Evolutionary conservation across 176 grass and related monocot species (phyloP).

Genomic region (Cenchrus americanus): DNA sequence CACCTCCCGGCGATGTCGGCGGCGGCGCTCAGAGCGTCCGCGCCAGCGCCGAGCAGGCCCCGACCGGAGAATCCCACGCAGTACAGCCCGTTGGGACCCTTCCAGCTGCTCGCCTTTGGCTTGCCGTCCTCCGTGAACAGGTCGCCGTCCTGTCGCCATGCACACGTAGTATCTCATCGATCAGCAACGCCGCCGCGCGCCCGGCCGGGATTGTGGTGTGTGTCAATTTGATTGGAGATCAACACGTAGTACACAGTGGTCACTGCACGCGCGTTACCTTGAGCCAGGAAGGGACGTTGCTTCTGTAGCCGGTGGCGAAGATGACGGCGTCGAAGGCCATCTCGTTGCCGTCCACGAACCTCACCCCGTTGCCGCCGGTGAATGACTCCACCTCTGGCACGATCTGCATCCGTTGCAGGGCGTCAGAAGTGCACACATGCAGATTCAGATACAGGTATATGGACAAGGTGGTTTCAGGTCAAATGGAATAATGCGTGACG

Average conservation of each 20-base stretch:
- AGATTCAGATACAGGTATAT: background rate
- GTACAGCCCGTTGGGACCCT: conserved; percentile 77
- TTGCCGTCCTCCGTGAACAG: conserved; percentile 74
- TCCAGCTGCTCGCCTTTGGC: conserved; percentile 63
- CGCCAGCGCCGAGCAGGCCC: conserved; percentile 77
- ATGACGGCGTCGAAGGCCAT: conserved; percentile 81
- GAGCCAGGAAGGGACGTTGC: conserved; percentile 93
- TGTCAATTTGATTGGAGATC: background rate
- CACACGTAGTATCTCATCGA: background rate
- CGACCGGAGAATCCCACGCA: conserved; percentile 80
- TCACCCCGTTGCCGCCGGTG: conserved; percentile 56
- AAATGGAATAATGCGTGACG: conserved; percentile 42
- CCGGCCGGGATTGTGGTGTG: background rate
- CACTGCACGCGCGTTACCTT: conserved; percentile 65
- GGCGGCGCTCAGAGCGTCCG: conserved; percentile 66
- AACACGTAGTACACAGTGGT: background rate
- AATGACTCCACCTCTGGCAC: conserved; percentile 80
- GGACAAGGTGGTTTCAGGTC: conserved; percentile 27
- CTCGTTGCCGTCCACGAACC: conserved; percentile 77
- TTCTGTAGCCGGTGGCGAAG: conserved; percentile 96
- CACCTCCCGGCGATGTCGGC: conserved; percentile 76
- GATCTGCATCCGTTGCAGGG: conserved; percentile 59
- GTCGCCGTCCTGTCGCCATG: conserved; percentile 47
- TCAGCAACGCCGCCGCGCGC: background rate
- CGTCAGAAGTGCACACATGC: conserved; percentile 52